Percentiles rank a stretch among this genome's conserved stretches.
Evolutionary conservation across 108 stramenopile genomes (phyloP).

Genomic region (Epithemia pelagica): DNA sequence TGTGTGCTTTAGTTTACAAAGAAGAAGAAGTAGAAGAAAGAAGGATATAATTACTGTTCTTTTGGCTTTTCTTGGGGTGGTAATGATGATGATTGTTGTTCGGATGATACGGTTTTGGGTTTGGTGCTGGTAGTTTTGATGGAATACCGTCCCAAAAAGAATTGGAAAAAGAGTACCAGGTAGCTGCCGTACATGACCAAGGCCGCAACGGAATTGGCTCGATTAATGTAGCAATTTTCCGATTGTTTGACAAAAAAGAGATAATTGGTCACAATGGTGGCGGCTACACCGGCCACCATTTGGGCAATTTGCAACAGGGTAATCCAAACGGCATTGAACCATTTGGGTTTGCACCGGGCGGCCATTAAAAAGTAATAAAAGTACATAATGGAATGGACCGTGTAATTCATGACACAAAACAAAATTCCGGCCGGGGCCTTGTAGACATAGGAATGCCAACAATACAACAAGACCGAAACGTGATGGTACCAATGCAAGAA

Average conservation of each 20-base stretch:
- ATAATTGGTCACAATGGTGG: constrained; percentile 65
- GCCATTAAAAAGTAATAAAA: constrained; percentile 96
- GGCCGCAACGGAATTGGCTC: constrained; percentile 80
- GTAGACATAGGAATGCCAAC: constrained; percentile 94
- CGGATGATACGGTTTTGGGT: too few relatives aligned
- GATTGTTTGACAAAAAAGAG: constrained; percentile 41
- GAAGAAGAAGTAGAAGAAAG: too few relatives aligned
- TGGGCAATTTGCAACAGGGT: constrained; percentile 89
- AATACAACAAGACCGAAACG: constrained; percentile 93
- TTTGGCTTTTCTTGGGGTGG: too few relatives aligned
- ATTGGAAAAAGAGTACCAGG: constrained; percentile 80
- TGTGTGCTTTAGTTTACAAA: too few relatives aligned
- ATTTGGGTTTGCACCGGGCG: constrained; percentile 61
- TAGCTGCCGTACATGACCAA: constrained; percentile 90
- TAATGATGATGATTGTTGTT: too few relatives aligned
- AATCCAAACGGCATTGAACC: constrained; percentile 81
- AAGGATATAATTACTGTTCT: too few relatives aligned
- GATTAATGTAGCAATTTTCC: constrained; percentile 43
- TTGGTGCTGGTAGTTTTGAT: not conserved
- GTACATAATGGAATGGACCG: constrained; percentile 99
- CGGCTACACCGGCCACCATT: constrained; percentile 89
- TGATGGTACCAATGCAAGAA: constrained; percentile 99
- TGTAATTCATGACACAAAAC: constrained; percentile 99
- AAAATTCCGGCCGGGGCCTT: constrained; percentile 86
- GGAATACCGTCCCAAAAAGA: constrained; percentile 73